phyloP scores from a whole-genome alignment of 139 green algal species.

The Closterium sp. region DNA sequence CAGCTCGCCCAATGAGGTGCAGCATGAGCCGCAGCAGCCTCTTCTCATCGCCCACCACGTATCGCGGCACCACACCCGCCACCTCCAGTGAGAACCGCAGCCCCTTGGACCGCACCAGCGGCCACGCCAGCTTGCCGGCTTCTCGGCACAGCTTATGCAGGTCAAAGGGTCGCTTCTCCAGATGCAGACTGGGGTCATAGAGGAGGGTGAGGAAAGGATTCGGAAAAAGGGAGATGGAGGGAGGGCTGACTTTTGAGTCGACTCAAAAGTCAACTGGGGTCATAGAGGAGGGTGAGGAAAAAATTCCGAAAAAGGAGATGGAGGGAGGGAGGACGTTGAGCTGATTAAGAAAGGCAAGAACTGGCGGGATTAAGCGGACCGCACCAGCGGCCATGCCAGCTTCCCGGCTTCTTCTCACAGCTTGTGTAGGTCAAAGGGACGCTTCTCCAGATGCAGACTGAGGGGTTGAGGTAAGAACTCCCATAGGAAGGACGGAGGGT shows the following conservation, averaged over 20 bases:
- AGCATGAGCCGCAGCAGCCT: too few relatives aligned
- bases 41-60: too few relatives aligned
- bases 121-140: slow-evolving; percentile 21
- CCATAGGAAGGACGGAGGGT: neutral
- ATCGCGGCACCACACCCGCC: neutral
- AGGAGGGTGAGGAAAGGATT: too few relatives aligned
- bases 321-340: too few relatives aligned
- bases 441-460: slow-evolving; percentile 23
- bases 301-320: too few relatives aligned
- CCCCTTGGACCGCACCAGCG: neutral
- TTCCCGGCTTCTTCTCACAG: slow-evolving; percentile 2
- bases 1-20: too few relatives aligned
- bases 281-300: too few relatives aligned
- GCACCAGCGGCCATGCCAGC: slow-evolving; percentile 13
- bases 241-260: neutral
- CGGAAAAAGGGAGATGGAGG: neutral
- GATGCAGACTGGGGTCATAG: slow-evolving; percentile 12
- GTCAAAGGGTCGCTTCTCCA: slow-evolving; percentile 23
- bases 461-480: too few relatives aligned
- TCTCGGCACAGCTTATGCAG: slow-evolving; percentile 1
- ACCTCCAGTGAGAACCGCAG: slow-evolving; percentile 11
- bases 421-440: slow-evolving; percentile 9
- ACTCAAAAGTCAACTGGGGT: too few relatives aligned
- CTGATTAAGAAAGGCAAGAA: too few relatives aligned
- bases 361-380: too few relatives aligned